These are phyloP conservation scores for Ajuga chamaepitys DNA, from an alignment of 257 asterid genomes.

Conservation along the genomic window DNA sequence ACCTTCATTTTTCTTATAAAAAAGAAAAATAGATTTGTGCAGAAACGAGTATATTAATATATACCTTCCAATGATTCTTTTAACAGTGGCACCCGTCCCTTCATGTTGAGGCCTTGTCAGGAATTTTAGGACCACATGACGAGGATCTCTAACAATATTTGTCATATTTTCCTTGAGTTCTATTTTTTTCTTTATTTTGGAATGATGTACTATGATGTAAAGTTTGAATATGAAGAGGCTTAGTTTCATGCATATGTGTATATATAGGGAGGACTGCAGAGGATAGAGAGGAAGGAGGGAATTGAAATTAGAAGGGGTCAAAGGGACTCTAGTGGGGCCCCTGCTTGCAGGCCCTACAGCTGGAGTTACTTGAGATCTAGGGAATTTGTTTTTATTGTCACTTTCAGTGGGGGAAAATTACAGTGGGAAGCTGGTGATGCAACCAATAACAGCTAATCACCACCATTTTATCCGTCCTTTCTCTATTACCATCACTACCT, in stretches of 20 bases:
- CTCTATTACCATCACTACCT: no score
- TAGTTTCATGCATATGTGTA: neutral
- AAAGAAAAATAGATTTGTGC: no score
- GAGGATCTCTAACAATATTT: slow-evolving; percentile 39
- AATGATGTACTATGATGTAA: neutral
- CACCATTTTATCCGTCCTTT: no score
- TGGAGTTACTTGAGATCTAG: slow-evolving; percentile 15
- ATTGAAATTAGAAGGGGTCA: neutral
- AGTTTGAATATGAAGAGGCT: neutral
- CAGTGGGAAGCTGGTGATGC: no score
- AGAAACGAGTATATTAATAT: no score
- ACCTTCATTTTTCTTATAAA: neutral
- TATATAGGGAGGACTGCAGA: slow-evolving; percentile 7
- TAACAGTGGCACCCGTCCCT: slow-evolving; percentile 83
- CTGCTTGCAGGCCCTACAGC: neutral
- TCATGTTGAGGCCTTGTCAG: slow-evolving; percentile 77
- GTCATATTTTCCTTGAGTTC: slow-evolving; percentile 19
- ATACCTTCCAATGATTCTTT: slow-evolving; percentile 93
- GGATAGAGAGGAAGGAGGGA: neutral
- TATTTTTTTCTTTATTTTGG: neutral
- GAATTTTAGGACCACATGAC: slow-evolving; percentile 58
- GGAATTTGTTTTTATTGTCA: slow-evolving; percentile 18
- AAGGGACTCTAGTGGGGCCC: neutral
- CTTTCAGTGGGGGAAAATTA: no score
- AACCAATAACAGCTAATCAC: no score